Base-by-base conservation (phyloP, 2,329 filamentous ascomycete genomes). In the Lecanicillium sp. region DNA sequence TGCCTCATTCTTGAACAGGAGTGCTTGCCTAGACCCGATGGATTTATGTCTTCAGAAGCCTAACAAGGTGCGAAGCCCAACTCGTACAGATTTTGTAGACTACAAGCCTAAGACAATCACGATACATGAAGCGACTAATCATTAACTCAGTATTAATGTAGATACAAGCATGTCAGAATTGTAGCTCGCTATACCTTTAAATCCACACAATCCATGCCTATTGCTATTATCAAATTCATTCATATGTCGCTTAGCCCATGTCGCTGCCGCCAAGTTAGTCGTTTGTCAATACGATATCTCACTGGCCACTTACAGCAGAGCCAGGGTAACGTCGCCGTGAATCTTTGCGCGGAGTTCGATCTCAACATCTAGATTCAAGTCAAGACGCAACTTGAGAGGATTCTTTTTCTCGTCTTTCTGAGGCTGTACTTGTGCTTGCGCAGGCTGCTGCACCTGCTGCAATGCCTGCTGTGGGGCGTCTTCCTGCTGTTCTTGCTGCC, bases 311-410 rank as follows among this genome's bases (percentile, higher is more conserved):
- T 17, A 33, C 82, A 83, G 74, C 51, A 87, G 66, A 37, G 75
- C 78, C 43, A 87, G 59, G 15, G 81, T 85, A 52, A 88, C 58
- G 62, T 87, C 84, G 49, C 84, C 84, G 49, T 86, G 75, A 44
- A 88, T 84, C 56, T 78, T 81, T 17, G 84, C 84, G 68, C 87
- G 87, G 39, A 88, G 65, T 60, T 87, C 79, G 46, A 88, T 79
- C 61, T 88, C 83, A 35, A 87, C 71, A 51, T 88, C 83, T 36
- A 88, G 61, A 58, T 88, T 87, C 41, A 87, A 65, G 55, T 87
- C 84, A 25, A 87, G 60, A 40, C 78, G 69, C 55, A 89, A 61
- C 57, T 80, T 80, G 55, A 87, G 60, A 17, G 81, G 79, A 50
- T 84, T 80, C 46, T 76, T 62, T 49, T 57, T 39, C n/a, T 45